A percentile compares a stretch with the other conserved stretches of the same genome.
Conservation (phyloP, 139 green algal genomes). For the Bryopsis sp. region DNA sequence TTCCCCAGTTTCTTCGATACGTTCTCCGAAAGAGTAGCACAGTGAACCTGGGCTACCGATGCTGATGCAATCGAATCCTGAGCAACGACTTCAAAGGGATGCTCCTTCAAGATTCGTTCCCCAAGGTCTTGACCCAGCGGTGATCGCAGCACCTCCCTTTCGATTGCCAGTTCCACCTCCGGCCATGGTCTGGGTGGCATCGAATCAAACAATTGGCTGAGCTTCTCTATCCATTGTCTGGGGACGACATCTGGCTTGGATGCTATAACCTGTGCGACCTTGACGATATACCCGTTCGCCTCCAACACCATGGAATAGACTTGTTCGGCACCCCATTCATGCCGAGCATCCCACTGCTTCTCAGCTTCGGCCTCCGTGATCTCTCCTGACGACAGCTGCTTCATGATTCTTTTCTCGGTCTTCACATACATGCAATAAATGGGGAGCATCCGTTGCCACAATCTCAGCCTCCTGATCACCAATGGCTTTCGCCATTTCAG, state of each 20-base stretch:
- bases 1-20: background rate
- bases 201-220: constrained; percentile 21
- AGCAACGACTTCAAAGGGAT: background rate
- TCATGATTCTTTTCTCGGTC: background rate
- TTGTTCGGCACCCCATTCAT: constrained; percentile 13
- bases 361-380: background rate
- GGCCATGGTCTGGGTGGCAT: constrained; percentile 21
- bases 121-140: background rate
- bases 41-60: background rate
- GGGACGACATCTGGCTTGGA: constrained; percentile 23
- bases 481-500: too few species aligned
- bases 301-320: constrained; percentile 19
- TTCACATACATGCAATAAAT: constrained; percentile 18
- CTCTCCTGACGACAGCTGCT: background rate
- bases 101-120: background rate
- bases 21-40: background rate
- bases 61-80: background rate
- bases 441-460: constrained; percentile 20
- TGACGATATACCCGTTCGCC: constrained; percentile 21
- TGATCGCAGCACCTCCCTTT: background rate
- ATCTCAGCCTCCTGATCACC: too few species aligned
- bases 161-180: background rate
- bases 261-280: constrained; percentile 22
- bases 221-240: background rate
- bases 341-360: background rate